Base-by-base conservation (phyloP, 2,329 filamentous ascomycete species). In the Diaporthe citrichinensis region DNA sequence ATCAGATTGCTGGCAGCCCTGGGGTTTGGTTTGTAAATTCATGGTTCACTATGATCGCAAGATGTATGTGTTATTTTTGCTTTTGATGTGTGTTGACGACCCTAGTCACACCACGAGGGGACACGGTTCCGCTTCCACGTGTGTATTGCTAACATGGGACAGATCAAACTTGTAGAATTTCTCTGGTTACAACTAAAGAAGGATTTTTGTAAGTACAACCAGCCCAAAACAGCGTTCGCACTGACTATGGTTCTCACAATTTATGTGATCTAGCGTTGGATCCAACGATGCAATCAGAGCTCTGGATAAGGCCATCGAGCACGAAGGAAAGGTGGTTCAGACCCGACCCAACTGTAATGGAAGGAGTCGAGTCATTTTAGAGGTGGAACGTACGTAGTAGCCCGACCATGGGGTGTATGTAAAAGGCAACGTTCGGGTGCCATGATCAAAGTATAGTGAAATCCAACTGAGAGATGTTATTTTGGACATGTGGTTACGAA, bases 171-270 rank as follows among this genome's bases (percentile, higher is more conserved):
- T 55, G 51, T 15, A 4, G 2, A 2, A 15, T 55, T 17, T 14
- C 1, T 14, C 1, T 53, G 23, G n/a, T 31, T 31, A 14, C 12
- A 0, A 2, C 7, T 1, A 4, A 1, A 9, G 15, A 15, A 17
- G 15, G 15, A 15, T 57, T 23, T 14, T 31, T 34, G 53, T 57
- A 10, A 34, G 53, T 57, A 20, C 28, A 34, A 20, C 10, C 53
- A 20, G 34, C 8, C 28, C 17, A 28, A 39, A 39, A 39, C n/a
- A 25, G n/a, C 28, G 5, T 31, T 15, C n/a, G 12, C 5, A 28
- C 14, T 55, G n/a, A 14, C 12, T 6, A 8, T 55, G 53, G 7
- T 34, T 34, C 53, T 57, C 8, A 57, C 28, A 20, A 23, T 34
- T 23, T 2, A 34, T 1, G 3, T 57, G 25, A 8, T 57, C 17